phyloP scores from a whole-genome alignment of 148 eudicot species.

The Camellia lanceoleosa region DNA sequence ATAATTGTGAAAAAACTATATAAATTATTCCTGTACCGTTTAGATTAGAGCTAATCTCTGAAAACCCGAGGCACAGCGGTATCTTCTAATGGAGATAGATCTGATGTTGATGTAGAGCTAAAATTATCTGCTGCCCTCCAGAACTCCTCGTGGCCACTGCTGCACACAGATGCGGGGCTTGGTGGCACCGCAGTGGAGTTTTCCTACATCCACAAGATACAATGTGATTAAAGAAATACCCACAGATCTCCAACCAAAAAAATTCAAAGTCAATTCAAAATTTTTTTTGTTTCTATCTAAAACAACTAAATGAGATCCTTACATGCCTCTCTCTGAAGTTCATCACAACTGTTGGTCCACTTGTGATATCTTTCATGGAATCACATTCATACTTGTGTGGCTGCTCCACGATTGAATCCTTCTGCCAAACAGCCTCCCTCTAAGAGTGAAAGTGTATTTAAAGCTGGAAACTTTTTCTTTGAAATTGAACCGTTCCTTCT shows the following conservation, averaged over 20 bases:
- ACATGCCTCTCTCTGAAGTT: constrained; percentile 54
- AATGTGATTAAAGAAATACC: background rate
- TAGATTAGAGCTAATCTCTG: constrained; percentile 75
- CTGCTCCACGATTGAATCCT: constrained; percentile 57
- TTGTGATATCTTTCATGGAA: constrained; percentile 43
- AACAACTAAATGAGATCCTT: constrained; percentile 32
- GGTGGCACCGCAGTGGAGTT: constrained; percentile 94
- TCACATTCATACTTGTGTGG: constrained; percentile 37
- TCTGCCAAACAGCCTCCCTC: constrained; percentile 66
- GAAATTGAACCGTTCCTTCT: constrained; percentile 67
- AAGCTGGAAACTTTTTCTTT: constrained; percentile 69
- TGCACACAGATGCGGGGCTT: constrained; percentile 93
- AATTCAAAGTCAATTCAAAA: background rate
- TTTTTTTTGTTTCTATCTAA: background rate
- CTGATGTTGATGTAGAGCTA: constrained; percentile 63
- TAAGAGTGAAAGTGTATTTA: constrained; percentile 57
- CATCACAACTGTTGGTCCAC: constrained; percentile 53
- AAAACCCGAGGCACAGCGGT: constrained; percentile 52
- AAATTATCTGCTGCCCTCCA: constrained; percentile 66
- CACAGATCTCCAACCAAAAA: background rate
- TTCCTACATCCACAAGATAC: constrained; percentile 48
- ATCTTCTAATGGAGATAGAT: constrained; percentile 63
- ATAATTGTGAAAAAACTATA: background rate
- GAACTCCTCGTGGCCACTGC: constrained; percentile 68
- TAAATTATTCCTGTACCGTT: constrained; percentile 44